Base-by-base conservation (phyloP, 768 basidiomycete genomes). In the Lentinula boryana region DNA sequence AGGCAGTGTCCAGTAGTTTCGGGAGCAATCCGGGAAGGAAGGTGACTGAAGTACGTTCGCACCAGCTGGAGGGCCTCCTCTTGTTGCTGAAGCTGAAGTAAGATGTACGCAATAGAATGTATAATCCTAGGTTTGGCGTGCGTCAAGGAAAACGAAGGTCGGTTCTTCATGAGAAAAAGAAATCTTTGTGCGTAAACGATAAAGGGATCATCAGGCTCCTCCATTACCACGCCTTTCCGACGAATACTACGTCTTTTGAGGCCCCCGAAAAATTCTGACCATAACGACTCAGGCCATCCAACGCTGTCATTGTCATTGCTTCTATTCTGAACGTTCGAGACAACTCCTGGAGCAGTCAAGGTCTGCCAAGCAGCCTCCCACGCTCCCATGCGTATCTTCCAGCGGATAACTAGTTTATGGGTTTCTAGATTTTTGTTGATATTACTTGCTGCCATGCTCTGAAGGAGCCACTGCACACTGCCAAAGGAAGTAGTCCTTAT, bases 181-280 rank as follows among this genome's bases (percentile, higher is more conserved):
- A 76, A 76, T 43, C 71, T 75, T 21, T 63, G 55, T 32, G 68
- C 35, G 49, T 41, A 61, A 66, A 58, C 60, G 63, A 62, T 61
- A 62, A 46, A 32, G 7, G 48, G 38, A 40, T 40, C 50, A 21
- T 50, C 38, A 52, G 15, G 27, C 18, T 50, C 21, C 32, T 61
- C 51, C 21, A 16, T 13, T 32, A 18, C 43, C 50, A 12, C 44
- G 4, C 65, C 48, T 58, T 67, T 56, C 61, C 67, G 53, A 38
- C 59, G 44, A 70, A 68, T 31, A 69, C 63, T 5, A 71, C 75
- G 50, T 75, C 73, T 55, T 73, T 70, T 78, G 63, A 70, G 66
- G 16, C 76, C 74, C 51, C 77, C 75, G 64, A 84, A 80, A 64
- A 89, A 81, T 63, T 89, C 87, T 48, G 83, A 61, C 87, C 86